Evolutionary conservation across 1,284 basidiomycete genomes (phyloP), one percentile per base, ranked within the genome.

Genomic region (Ustilago nuda): DNA sequence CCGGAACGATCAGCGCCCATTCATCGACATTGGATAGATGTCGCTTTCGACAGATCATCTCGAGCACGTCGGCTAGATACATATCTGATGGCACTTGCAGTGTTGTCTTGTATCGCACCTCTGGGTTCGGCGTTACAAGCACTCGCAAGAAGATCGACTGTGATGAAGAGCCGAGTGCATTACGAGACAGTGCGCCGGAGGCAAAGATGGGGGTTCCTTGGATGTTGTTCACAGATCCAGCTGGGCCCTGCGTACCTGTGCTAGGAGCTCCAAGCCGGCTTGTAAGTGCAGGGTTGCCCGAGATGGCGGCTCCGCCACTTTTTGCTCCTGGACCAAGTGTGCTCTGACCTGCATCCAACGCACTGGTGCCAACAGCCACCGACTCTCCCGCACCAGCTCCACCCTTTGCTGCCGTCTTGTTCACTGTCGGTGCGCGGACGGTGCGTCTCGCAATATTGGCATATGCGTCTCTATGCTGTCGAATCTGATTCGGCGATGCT

Each of bases 31-130:
- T 68, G 1, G 64, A 79, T 32, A 86, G 69, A 32, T 81, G 75
- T 12, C 81, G 71, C 63, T 83, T 82, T 33, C 78, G 66, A 64
- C 85, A 84, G 27, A 84, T 76, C 72, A 78, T 76, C 78, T 98
- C 95, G 43, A 98, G 90, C 0, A 95, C 93, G 86, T 99, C 95
- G 63, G 94, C 93, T 89, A 98, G 92, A 86, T 98, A 99, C 92
- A 94, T 97, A n/a, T 94, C 94, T 15, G 73, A 74, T 3, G 94
- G 81, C 13, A 87, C 85, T 39, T 86, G 79, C 13, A 87, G 56
- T n/a, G 84, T 86, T 35, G 85, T 86, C 71, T 79, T 84, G 75
- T 82, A 81, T 13, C 74, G 72, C 55, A 84, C 81, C 39, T 81
- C 75, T 1, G 64, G 59, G 33, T 82, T 81, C 1, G 82, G 79